Evolutionary conservation across 2,329 filamentous ascomycete genomes (phyloP).

Genomic region (Phyllosticta paracitricarpa): DNA sequence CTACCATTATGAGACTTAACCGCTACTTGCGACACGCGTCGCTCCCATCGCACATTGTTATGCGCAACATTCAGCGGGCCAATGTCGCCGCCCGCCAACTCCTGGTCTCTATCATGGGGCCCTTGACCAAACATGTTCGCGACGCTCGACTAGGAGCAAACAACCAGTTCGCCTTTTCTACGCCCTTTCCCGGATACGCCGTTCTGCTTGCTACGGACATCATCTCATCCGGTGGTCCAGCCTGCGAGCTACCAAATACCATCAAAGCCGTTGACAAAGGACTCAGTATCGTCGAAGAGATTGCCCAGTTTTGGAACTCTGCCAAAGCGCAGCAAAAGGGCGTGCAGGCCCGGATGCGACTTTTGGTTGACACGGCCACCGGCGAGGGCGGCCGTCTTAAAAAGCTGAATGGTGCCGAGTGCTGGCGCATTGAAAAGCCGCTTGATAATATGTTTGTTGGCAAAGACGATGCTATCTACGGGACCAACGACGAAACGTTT

Average conservation of each 20-base stretch:
- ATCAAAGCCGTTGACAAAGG: constrained; percentile 46
- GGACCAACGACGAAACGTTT: constrained; percentile 11
- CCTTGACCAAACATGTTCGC: constrained; percentile 18
- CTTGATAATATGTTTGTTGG: not conserved
- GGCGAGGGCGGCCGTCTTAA: not conserved
- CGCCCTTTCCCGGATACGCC: constrained; percentile 53
- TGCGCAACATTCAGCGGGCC: constrained; percentile 22
- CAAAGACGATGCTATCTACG: constrained; percentile 36
- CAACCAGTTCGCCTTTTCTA: constrained; percentile 37
- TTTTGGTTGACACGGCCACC: constrained; percentile 31
- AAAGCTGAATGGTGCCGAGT: not conserved
- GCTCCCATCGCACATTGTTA: constrained; percentile 20
- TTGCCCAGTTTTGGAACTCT: constrained; percentile 51
- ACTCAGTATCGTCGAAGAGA: constrained; percentile 44
- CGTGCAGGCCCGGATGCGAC: constrained; percentile 38
- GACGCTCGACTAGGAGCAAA: constrained; percentile 19
- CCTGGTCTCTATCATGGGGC: constrained; percentile 26
- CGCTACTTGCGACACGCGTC: constrained; percentile 39
- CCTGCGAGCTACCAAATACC: constrained; percentile 42
- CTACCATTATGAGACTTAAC: constrained; percentile 54
- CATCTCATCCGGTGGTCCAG: constrained; percentile 47
- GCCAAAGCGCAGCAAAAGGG: constrained; percentile 42
- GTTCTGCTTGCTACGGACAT: constrained; percentile 57
- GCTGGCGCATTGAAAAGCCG: constrained; percentile 5
- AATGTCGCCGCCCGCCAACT: constrained; percentile 17